Evolutionary conservation across 768 basidiomycete genomes (phyloP).

Genomic region (Dacryopinax primogenitus): DNA sequence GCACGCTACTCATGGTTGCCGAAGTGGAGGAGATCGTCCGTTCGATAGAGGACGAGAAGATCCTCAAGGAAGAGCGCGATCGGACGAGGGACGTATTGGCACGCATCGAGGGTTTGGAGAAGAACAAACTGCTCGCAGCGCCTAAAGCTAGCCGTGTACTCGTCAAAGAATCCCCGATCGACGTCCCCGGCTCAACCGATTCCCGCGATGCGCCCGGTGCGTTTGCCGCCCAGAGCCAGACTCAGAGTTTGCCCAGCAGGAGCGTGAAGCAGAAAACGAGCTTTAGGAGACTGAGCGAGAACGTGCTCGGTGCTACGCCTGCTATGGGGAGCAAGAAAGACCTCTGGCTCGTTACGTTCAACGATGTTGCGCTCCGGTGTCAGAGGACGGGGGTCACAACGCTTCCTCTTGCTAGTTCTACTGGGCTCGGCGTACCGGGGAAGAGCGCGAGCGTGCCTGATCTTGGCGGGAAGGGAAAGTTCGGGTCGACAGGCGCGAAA

Average conservation of each 20-base stretch:
- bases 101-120: slow-evolving; percentile 90
- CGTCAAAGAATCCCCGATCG: slow-evolving; percentile 47
- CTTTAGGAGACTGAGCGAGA: slow-evolving; percentile 75
- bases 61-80: slow-evolving; percentile 89
- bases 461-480: slow-evolving; percentile 68
- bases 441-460: slow-evolving; percentile 73
- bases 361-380: slow-evolving; percentile 87
- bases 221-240: slow-evolving; percentile 29
- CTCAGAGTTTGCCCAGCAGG: slow-evolving; percentile 33
- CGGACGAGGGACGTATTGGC: slow-evolving; percentile 91
- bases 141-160: slow-evolving; percentile 83
- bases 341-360: slow-evolving; percentile 89
- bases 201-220: slow-evolving; percentile 12
- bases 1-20: slow-evolving; percentile 88
- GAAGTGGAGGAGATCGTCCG: slow-evolving; percentile 94
- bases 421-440: slow-evolving; percentile 30
- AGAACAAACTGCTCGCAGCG: slow-evolving; percentile 67
- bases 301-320: slow-evolving; percentile 42
- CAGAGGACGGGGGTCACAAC: slow-evolving; percentile 83
- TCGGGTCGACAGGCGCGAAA: slow-evolving; percentile 69
- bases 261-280: slow-evolving; percentile 70
- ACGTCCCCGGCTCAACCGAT: not conserved
- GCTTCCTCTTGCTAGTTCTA: slow-evolving; percentile 46
- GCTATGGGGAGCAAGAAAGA: slow-evolving; percentile 61
- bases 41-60: slow-evolving; percentile 96